Conservation (phyloP, 176 grass and related monocot genomes). For the Phragmites australis region DNA sequence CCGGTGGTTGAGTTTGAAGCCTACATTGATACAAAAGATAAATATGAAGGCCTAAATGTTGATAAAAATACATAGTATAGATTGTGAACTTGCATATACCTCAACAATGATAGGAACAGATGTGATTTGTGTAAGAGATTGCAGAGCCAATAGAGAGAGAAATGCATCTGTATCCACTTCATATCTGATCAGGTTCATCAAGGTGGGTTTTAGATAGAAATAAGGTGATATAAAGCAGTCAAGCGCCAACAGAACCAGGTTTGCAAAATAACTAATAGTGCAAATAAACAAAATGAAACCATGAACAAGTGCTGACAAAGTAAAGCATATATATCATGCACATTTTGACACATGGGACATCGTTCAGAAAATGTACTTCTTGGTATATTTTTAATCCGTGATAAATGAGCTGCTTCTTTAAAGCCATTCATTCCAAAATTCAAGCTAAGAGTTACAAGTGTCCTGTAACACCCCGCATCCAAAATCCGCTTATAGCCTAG, state of each 20-base stretch:
- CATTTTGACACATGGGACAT: too few species aligned
- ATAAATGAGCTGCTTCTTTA: conserved; percentile 1
- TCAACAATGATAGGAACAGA: conserved; percentile 86
- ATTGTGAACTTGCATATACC: conserved; percentile 54
- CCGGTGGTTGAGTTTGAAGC: conserved; percentile 75
- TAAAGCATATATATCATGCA: neutral
- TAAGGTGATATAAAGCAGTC: conserved; percentile 28
- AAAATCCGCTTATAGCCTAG: too few species aligned
- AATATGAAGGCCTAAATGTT: conserved; percentile 34
- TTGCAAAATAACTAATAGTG: conserved; percentile 11
- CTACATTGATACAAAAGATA: conserved; percentile 61
- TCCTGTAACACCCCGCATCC: too few species aligned
- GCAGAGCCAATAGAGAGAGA: conserved; percentile 85
- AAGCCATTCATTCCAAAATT: conserved; percentile 27
- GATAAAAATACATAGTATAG: conserved; percentile 24
- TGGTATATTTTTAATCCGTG: neutral
- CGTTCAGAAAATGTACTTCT: conserved; percentile 6
- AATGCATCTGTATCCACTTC: conserved; percentile 99
- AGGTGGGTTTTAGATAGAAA: conserved; percentile 27
- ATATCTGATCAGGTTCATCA: conserved; percentile 75
- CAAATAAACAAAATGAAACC: conserved; percentile 10
- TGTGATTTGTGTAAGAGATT: conserved; percentile 71
- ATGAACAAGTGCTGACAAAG: neutral
- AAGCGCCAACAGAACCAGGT: neutral
- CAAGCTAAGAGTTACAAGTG: neutral